Evolutionary conservation across 257 asterid species (phyloP).

Genomic region (Anisodus tanguticus): DNA sequence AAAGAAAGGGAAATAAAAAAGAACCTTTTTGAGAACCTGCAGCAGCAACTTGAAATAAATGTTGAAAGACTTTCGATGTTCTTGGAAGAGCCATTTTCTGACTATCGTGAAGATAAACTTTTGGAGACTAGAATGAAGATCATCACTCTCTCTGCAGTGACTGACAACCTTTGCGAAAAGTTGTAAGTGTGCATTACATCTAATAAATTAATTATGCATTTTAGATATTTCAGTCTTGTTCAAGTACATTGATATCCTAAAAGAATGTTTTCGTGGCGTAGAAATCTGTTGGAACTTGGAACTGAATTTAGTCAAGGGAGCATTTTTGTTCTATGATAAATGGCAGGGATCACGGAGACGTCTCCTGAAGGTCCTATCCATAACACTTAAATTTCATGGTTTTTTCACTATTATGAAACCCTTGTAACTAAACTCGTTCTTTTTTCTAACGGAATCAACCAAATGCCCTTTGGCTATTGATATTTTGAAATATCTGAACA

Average conservation of each 20-base stretch:
- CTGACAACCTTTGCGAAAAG: slow-evolving; percentile 46
- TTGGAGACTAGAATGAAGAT: slow-evolving; percentile 38
- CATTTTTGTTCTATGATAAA: background rate
- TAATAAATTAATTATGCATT: background rate
- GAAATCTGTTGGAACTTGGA: background rate
- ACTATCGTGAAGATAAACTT: slow-evolving; percentile 28
- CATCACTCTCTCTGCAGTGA: slow-evolving; percentile 40
- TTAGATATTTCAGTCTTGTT: background rate
- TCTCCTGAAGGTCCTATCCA: background rate
- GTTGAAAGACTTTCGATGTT: slow-evolving; percentile 54
- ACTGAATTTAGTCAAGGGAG: background rate
- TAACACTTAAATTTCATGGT: background rate
- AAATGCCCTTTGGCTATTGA: background rate
- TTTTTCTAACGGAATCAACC: background rate
- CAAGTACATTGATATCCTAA: slow-evolving; percentile 6
- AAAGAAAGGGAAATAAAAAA: slow-evolving; percentile 53
- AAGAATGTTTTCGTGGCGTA: too few species aligned
- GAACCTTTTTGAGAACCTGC: slow-evolving; percentile 67
- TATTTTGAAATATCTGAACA: background rate
- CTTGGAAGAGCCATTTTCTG: slow-evolving; percentile 48
- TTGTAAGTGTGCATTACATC: slow-evolving; percentile 22
- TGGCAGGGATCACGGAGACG: background rate
- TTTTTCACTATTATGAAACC: too few species aligned
- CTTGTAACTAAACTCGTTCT: too few species aligned
- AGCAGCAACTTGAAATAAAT: slow-evolving; percentile 61